Base-by-base conservation (phyloP, 176 grass and related monocot genomes). In the Oryza longistaminata region DNA sequence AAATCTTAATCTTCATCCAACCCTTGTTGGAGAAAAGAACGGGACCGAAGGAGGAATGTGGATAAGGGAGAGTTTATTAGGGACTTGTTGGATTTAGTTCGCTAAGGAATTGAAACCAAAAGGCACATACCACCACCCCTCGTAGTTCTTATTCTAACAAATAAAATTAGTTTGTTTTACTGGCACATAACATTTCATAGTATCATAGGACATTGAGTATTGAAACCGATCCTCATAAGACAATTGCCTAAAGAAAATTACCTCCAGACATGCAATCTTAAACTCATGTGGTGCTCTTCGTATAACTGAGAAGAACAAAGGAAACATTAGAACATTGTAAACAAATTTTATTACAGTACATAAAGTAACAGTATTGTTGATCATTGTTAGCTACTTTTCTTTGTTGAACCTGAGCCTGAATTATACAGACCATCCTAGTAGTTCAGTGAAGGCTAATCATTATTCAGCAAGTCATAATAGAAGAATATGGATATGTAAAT, bases 231-330 rank as follows among this genome's bases (percentile, higher is more conserved):
- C 46, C 21, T 37, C 14, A 43, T 11, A 48, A 29, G 10, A 35
- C 68, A 70, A 53, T 16, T 76, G 43, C 14, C 22, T 25, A 65
- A 79, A 88, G 73, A 86, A 74, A 77, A 81, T 84, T 93, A 99
- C 97, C 97, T 96, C 91, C 74, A 99, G 86, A 88, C 97, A 99
- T 53, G 97, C 97, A 92, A 99, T 99, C 88, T 99, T 99, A 90
- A 99, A 99, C 80, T 99, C 97, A 85, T 99, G 97, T 74, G 93
- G 97, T 11, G 97, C 97, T 82, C 97, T 99, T 66, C 97, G 88
- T 72, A 99, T 89, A 76, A 99, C 97, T 96, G 91, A 42, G 15
- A 87, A 70, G 71, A 78, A 79, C 1, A 71, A 29, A 60, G 31
- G 79, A 82, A 77, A 78, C 66, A n/a, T 82, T 81, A 84, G 58